These are phyloP conservation scores for Laetiporus sulphureus DNA, from an alignment of 1,284 basidiomycete species.

Conservation along the genomic window DNA sequence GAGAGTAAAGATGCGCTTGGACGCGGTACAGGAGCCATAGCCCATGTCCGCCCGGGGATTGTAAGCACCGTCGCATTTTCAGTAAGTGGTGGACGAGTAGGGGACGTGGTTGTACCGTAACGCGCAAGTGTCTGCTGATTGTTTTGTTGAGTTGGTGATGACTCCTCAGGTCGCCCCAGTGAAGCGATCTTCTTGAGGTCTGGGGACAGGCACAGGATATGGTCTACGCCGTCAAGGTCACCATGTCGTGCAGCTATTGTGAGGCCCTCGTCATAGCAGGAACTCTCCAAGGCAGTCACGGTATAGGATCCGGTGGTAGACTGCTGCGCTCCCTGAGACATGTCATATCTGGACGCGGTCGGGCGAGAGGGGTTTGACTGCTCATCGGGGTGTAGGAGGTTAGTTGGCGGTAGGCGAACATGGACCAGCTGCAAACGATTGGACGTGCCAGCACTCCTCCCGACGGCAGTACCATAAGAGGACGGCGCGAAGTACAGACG, in stretches of 20 bases:
- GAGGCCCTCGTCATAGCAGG: slow-evolving; percentile 60
- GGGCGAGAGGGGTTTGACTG: slow-evolving; percentile 43
- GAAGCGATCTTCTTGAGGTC: slow-evolving; percentile 67
- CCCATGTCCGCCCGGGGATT: slow-evolving; percentile 81
- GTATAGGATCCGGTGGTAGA: slow-evolving; percentile 46
- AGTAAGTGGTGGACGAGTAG: slow-evolving; percentile 55
- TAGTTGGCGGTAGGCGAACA: slow-evolving; percentile 73
- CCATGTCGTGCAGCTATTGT: slow-evolving; percentile 63
- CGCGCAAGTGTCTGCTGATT: slow-evolving; percentile 28
- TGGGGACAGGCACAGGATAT: slow-evolving; percentile 69
- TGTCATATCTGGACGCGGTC: slow-evolving; percentile 34
- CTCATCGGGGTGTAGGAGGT: slow-evolving; percentile 71
- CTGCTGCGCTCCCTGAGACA: slow-evolving; percentile 37
- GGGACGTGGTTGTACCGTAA: slow-evolving; percentile 34
- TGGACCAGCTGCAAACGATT: slow-evolving; percentile 64
- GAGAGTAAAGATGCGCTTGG: slow-evolving; percentile 19
- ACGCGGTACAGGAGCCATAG: slow-evolving; percentile 56
- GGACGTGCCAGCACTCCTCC: slow-evolving; percentile 27
- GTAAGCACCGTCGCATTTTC: slow-evolving; percentile 73
- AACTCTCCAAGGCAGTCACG: slow-evolving; percentile 46
- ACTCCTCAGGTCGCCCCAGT: slow-evolving; percentile 48
- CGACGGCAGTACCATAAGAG: slow-evolving; percentile 35
- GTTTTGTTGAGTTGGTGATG: slow-evolving; percentile 33
- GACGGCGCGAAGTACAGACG: slow-evolving; percentile 74
- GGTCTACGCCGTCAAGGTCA: slow-evolving; percentile 68